Base-by-base conservation (phyloP, 2,329 filamentous ascomycete species). In the Akanthomyces muscarius region DNA sequence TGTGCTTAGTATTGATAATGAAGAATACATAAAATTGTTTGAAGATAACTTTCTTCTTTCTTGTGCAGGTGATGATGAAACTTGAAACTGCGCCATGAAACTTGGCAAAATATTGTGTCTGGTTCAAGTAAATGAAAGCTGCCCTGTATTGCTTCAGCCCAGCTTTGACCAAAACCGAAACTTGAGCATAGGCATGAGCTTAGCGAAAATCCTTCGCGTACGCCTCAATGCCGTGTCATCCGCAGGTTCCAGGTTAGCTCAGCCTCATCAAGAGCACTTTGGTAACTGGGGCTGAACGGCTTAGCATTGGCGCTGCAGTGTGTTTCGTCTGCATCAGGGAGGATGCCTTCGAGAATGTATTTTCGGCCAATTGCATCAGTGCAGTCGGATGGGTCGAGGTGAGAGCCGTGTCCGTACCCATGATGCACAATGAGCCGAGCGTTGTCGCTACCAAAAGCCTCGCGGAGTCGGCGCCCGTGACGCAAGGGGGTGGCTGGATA, bases 371-470 rank as follows among this genome's bases (percentile, higher is more conserved):
- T 72, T 0, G 65, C 63, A 48, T 82, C 76, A 0, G 80, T 83
- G 68, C 80, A 83, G 14, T 69, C 69, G 33, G 33, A 36, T 7
- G 33, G 33, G 58, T 83, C 79, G 5, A 36, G 2, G n/a, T 73
- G 69, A 4, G 78, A 80, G 14, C 77, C 75, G 63, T 83, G 80
- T 0, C 80, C 80, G 55, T 81, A 82, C 5, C 80, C 80, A 62
- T 82, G 80, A 62, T 83, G 81, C 5, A 70, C 79, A 41, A 83
- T 71, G 21, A 83, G 69, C 6, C 79, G 68, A n/a, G 80, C 79
- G 61, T 82, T 83, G 8, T 67, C 61, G 3, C n/a, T 14, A 0
- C 79, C 80, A 79, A 83, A 81, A 61, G 80, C 80, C 0, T 66
- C 57, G 21, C 77, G 62, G 3, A 83, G 71, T 30, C 79, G 70